phyloP scores from a whole-genome alignment of 2,329 filamentous ascomycete genomes.

The Calonectria hongkongensis region DNA sequence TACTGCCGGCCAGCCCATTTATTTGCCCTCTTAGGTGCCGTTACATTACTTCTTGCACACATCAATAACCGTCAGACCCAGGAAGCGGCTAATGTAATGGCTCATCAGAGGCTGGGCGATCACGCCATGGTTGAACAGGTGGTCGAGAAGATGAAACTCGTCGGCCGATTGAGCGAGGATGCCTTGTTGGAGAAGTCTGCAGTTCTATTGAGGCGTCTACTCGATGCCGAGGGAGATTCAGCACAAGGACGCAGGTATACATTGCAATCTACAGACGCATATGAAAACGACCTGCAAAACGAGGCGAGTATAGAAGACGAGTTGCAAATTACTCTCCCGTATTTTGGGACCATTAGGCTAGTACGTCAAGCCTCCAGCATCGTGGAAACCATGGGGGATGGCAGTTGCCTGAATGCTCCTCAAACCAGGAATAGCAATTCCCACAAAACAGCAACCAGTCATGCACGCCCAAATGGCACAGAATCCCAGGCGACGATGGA shows the following conservation, averaged over 20 bases:
- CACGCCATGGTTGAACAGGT: conserved; percentile 34
- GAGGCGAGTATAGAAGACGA: neutral
- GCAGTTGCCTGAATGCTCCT: neutral
- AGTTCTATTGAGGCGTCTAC: neutral
- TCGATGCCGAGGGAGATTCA: conserved; percentile 9
- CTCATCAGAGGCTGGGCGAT: conserved; percentile 34
- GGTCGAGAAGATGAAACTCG: conserved; percentile 26
- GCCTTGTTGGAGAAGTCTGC: neutral
- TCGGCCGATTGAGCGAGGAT: conserved; percentile 7
- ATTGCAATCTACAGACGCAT: neutral
- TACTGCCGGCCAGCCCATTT: conserved; percentile 34
- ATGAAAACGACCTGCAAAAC: neutral
- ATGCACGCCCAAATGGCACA: neutral
- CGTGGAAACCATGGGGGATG: too few relatives aligned
- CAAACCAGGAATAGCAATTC: neutral
- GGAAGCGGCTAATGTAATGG: neutral
- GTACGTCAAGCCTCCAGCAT: neutral
- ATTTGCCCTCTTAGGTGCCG: conserved; percentile 33
- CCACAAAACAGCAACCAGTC: neutral
- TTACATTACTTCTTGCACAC: conserved; percentile 33
- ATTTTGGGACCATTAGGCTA: conserved; percentile 7
- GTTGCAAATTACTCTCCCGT: conserved; percentile 13
- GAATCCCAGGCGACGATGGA: neutral
- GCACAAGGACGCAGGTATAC: neutral
- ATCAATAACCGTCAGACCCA: conserved; percentile 10